Evolutionary conservation across 306 rosid species (phyloP).

Genomic region (Prunus armeniaca): DNA sequence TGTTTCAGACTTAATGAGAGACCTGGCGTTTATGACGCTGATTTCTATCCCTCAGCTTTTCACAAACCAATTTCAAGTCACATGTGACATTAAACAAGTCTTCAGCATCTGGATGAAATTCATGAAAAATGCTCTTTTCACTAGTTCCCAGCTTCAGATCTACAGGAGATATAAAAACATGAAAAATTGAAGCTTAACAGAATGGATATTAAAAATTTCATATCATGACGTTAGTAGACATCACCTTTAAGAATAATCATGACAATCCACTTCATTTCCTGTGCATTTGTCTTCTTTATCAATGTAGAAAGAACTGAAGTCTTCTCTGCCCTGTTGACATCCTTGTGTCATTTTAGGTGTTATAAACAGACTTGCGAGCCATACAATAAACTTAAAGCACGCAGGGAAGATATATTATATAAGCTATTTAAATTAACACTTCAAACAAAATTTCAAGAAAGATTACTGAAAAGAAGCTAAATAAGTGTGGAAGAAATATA

Average conservation of each 20-base stretch:
- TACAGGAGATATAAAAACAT: conserved; percentile 25
- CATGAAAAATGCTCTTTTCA: conserved; percentile 89
- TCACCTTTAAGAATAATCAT: conserved; percentile 92
- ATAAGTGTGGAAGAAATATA: neutral
- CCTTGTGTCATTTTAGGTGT: conserved; percentile 10
- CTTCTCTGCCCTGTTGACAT: conserved; percentile 67
- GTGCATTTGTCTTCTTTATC: conserved; percentile 83
- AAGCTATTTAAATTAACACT: neutral
- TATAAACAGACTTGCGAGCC: neutral
- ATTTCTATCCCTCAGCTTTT: conserved; percentile 74
- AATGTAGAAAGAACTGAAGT: conserved; percentile 67
- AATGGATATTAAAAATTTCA: conserved; percentile 13
- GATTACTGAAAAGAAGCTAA: neutral
- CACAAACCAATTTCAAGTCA: conserved; percentile 95
- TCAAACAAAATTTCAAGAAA: neutral
- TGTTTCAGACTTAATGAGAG: conserved; percentile 19
- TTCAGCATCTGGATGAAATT: conserved; percentile 98
- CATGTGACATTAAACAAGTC: conserved; percentile 95
- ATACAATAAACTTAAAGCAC: neutral
- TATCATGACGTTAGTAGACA: conserved; percentile 16
- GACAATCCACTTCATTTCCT: conserved; percentile 97
- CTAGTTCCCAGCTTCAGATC: conserved; percentile 92
- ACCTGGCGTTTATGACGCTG: conserved; percentile 93
- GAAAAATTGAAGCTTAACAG: neutral
- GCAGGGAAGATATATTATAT: neutral